Base-by-base conservation (phyloP, 2,329 filamentous ascomycete genomes). In the Apiospora malaysiana region DNA sequence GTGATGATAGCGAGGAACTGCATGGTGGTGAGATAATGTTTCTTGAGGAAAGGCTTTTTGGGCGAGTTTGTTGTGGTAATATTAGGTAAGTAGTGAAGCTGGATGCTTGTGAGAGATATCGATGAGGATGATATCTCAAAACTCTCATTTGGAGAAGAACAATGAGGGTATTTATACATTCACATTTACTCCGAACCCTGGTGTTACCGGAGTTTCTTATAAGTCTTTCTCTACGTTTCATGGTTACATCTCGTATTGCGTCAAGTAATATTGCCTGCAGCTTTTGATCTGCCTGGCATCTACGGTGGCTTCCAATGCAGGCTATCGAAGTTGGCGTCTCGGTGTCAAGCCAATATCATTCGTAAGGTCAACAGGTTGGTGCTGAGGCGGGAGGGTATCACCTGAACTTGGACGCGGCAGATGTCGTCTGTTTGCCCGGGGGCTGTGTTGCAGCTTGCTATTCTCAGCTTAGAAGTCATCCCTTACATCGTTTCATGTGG, bases 1-100 rank as follows among this genome's bases (percentile, higher is more conserved):
- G 73, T 69, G 65, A 75, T 43, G 67, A 75, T 10, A 51, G 73
- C 70, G 70, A 78, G 66, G 74, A 74, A 74, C 75, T 78, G 74
- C 78, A 79, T 79, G 68, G 70, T 67, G 23, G 43, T 25, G 7
- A 40, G 32, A 18, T 16, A 4, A 18, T 12, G 27, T 37, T 8
- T 59, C 37, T n/a, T 59, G 16, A n/a, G 43, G 18, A 46, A 6
- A 32, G 49, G 49, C 25, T 56, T 18, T 56, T 56, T 5, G 21
- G 8, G 16, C 8, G 10, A 42, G 12, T 42, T 9, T 42, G 32
- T 37, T 59, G 27, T 59, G 7, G 6, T 32, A 32, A 6, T 32
- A 42, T 10, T 42, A 42, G 40, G 4, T 42, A n/a, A 32, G 27
- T 59, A 23, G 21, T 21, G 27, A 12, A 63, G 56, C 56, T 40